These are phyloP conservation scores for Lavandula angustifolia DNA, from an alignment of 257 asterid species.

Conservation along the genomic window DNA sequence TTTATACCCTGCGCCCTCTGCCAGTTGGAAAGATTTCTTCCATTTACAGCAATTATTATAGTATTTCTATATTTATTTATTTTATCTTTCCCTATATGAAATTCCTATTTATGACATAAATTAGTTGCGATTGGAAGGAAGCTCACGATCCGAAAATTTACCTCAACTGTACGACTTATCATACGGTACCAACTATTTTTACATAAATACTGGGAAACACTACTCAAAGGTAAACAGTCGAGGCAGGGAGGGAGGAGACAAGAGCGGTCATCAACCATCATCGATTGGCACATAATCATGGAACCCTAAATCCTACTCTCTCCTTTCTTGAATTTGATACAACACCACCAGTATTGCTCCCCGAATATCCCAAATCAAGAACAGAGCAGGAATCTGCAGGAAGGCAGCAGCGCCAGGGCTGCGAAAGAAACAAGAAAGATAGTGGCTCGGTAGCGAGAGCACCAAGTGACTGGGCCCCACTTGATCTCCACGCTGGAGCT, in stretches of 20 bases:
- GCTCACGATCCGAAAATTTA: too few species aligned
- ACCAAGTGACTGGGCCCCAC: constrained; percentile 82
- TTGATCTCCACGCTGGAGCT: constrained; percentile 98
- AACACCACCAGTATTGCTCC: too few species aligned
- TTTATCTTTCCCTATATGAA: too few species aligned
- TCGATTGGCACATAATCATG: constrained; percentile 44
- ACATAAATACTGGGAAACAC: not conserved
- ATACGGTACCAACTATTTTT: too few species aligned
- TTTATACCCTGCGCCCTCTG: not conserved
- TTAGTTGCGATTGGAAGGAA: too few species aligned
- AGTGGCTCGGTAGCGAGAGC: constrained; percentile 54
- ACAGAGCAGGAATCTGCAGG: constrained; percentile 58
- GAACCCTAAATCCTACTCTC: not conserved
- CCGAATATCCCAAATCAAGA: too few species aligned
- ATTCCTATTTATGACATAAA: too few species aligned
- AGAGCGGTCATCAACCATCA: constrained; percentile 8
- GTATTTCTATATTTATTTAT: too few species aligned
- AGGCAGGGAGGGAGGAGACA: too few species aligned
- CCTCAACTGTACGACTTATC: too few species aligned
- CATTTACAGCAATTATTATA: too few species aligned
- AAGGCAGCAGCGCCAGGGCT: constrained; percentile 56
- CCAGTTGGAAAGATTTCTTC: not conserved
- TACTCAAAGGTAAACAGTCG: constrained; percentile 7
- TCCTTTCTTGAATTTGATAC: constrained; percentile 29
- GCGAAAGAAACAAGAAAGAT: constrained; percentile 61